phyloP scores from a whole-genome alignment of 108 stramenopile genomes.

The Ochromonas danica region DNA sequence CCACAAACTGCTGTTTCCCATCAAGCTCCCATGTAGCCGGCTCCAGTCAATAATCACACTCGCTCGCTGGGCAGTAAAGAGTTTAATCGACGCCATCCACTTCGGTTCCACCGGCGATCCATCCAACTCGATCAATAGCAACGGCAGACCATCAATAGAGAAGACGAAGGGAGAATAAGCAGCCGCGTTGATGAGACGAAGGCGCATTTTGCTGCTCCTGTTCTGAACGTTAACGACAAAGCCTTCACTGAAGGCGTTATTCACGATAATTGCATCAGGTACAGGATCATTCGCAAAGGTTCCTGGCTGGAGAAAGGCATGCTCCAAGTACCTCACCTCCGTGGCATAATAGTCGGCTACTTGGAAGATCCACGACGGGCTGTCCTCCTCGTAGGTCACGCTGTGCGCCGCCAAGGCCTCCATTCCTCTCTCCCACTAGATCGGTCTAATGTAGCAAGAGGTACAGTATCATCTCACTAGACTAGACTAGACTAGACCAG shows the following conservation, averaged over 20 bases:
- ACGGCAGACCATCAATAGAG: conserved; percentile 19
- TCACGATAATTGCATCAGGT: not conserved
- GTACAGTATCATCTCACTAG: no score
- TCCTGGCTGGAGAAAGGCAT: not conserved
- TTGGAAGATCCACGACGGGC: not conserved
- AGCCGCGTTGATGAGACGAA: conserved; percentile 8
- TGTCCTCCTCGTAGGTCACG: not conserved
- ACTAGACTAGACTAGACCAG: no score
- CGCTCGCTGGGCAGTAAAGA: not conserved
- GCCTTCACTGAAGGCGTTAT: not conserved
- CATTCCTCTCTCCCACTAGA: not conserved
- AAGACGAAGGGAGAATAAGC: not conserved
- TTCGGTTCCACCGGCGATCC: not conserved
- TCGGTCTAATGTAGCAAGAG: no score
- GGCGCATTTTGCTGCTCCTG: not conserved
- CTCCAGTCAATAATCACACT: not conserved
- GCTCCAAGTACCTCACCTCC: not conserved
- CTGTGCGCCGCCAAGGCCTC: not conserved
- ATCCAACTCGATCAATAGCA: conserved; percentile 3
- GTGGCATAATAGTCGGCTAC: not conserved
- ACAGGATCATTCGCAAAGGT: not conserved
- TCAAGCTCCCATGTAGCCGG: not conserved
- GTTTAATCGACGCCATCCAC: not conserved
- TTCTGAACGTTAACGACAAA: not conserved
- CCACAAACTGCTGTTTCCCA: not conserved